Base-by-base conservation (phyloP, 139 green algal genomes). In the Auxenochlorella protothecoides region DNA sequence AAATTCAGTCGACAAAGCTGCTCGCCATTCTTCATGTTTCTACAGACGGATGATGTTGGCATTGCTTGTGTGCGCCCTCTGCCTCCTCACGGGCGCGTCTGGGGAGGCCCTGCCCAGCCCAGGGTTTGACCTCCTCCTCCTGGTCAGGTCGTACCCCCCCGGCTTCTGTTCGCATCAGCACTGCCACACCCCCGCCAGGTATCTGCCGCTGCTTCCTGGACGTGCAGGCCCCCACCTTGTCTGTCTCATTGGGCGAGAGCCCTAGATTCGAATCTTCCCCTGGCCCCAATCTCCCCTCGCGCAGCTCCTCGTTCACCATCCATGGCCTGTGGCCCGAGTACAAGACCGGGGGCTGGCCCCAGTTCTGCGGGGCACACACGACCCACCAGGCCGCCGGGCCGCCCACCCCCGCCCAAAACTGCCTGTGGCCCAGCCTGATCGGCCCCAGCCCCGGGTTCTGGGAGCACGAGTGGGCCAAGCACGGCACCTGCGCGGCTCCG, bases 301-400 rank as follows among this genome's bases (percentile, higher is more conserved):
- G 64, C 64, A 68, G 64, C 64, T 55, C 54, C 44, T 44, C 71
- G 11, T 92, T 92, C 66, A 88, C 85, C 60, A 82, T 92, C 57
- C 87, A 92, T 63, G 87, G 87, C 15, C 72, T 92, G 12, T 92
- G 87, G 87, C 85, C 87, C 13, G 83, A 92, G 70, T 85, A 84
- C 56, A 12, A 56, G 44, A 74, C 83, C 66, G 87, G 87, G n/a
- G 73, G 63, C 2, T 92, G 79, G 76, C 87, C 85, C 0, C 68
- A 89, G 77, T 86, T n/a, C 52, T 69, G 65, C 65, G 27, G 27
- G 65, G 52, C 65, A 44, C 52, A 53, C 52, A 13, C 57, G 65
- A 13, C 65, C 52, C 65, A 27, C 3, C 4, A 6, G 16, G 7
- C 51, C 3, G 16, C 12, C 16, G 10, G 44, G 52, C 12, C 44